Base-by-base conservation (phyloP, 2,329 filamentous ascomycete species). In the Colletotrichum tabaci region DNA sequence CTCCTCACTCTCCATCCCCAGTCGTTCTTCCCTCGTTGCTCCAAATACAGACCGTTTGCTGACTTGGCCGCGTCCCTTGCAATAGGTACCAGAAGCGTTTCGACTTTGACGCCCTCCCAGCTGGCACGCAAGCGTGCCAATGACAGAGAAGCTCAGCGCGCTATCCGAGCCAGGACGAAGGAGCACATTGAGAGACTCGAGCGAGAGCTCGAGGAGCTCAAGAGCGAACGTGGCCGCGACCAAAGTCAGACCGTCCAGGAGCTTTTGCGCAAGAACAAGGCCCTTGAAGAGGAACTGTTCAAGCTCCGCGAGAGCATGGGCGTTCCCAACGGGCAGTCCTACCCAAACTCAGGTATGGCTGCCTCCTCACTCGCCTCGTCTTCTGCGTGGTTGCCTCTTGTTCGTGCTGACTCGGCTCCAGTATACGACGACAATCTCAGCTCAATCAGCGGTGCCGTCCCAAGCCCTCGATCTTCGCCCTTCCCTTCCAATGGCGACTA, bases 121-220 rank as follows among this genome's bases (percentile, higher is more conserved):
- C 89, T 98, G 71, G 94, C 93, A 40, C 93, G 95, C 81, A 98
- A 98, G 85, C 89, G 95, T 74, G 94, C 94, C 77, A 98, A 98
- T 84, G 95, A 98, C 80, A 90, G 95, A 73, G 94, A 97, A 82
- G 95, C 95, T 52, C 95, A 98, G 83, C 89, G 95, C 61, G 94
- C 93, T 52, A 97, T 97, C 74, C 88, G 95, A 61, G 93, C 95
- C 80, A 89, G 95, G 76, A 97, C 95, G 49, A 96, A 95, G 84
- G 90, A 93, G 78, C 93, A 94, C 80, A 97, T 97, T 77, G 94
- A 96, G 79, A 86, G 86, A 26, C 85, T 97, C 61, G 93, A 97
- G 83, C 86, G 86, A 74, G 90, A 93, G 76, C 92, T 97, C 72
- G 88, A 91, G 66, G 93, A 96, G 74, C 88, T 97, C 74, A 86